Conservation (phyloP, 495 filamentous ascomycete species). For the Penicillium desertorum region DNA sequence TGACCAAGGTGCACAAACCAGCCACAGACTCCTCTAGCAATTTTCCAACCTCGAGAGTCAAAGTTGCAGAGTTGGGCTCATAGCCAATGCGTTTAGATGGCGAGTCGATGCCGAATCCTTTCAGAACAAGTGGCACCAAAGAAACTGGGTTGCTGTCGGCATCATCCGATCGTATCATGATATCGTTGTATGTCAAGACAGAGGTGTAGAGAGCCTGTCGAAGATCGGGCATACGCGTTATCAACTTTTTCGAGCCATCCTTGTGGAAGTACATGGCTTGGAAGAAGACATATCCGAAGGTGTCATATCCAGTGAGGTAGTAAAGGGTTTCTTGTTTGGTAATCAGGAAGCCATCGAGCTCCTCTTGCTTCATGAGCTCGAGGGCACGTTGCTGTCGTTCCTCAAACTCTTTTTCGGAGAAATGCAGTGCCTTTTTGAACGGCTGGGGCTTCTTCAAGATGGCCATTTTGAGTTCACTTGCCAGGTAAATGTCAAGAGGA, state of each 20-base stretch:
- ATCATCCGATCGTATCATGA: slow-evolving; percentile 27
- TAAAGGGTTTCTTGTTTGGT: slow-evolving; percentile 31
- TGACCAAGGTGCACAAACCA: slow-evolving; percentile 21
- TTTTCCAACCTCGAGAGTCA: slow-evolving; percentile 23
- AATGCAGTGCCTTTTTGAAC: slow-evolving; percentile 25
- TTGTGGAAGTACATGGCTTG: slow-evolving; percentile 30
- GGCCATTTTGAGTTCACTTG: slow-evolving; percentile 9
- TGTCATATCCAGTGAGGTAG: slow-evolving; percentile 29
- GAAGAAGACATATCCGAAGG: slow-evolving; percentile 32
- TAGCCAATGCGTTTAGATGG: slow-evolving; percentile 25
- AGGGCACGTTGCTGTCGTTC: slow-evolving; percentile 16
- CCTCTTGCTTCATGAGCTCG: slow-evolving; percentile 24
- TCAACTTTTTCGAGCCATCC: slow-evolving; percentile 25
- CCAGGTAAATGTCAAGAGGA: too few species aligned
- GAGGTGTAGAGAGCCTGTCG: slow-evolving; percentile 30
- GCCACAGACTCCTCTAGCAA: slow-evolving; percentile 18
- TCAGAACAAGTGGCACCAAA: slow-evolving; percentile 21
- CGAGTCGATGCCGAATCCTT: slow-evolving; percentile 23
- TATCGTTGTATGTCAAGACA: slow-evolving; percentile 19
- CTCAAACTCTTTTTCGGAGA: slow-evolving; percentile 20
- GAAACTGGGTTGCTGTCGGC: slow-evolving; percentile 27
- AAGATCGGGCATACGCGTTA: slow-evolving; percentile 27
- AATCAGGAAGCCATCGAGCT: slow-evolving; percentile 28
- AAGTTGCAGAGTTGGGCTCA: slow-evolving; percentile 23
- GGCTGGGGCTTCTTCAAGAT: slow-evolving; percentile 19